Conservation (phyloP, 2,329 filamentous ascomycete genomes). For the Cytospora mali region DNA sequence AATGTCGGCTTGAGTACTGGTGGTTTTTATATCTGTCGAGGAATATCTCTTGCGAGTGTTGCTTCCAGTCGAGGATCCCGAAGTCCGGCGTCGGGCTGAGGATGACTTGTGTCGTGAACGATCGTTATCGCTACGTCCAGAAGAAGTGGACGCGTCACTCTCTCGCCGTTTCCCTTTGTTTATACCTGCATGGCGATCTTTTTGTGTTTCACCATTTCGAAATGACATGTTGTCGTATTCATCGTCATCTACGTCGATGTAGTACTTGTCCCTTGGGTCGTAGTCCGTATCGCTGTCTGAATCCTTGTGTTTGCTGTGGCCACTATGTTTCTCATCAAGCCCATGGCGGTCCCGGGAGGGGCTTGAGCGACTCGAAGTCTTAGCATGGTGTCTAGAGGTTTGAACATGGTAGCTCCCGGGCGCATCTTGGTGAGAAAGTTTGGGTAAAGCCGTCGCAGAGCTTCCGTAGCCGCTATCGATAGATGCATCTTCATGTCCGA, state of each 20-base stretch:
- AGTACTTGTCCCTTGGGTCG: slow-evolving; percentile 26
- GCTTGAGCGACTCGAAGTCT: slow-evolving; percentile 3
- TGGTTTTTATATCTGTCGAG: not conserved
- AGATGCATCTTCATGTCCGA: slow-evolving; percentile 11
- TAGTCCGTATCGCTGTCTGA: slow-evolving; percentile 23
- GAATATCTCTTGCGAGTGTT: not conserved
- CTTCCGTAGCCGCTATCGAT: slow-evolving; percentile 26
- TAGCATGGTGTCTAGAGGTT: slow-evolving; percentile 4
- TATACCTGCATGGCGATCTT: not conserved
- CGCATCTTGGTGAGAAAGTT: not conserved
- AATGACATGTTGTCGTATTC: slow-evolving; percentile 20
- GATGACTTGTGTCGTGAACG: slow-evolving; percentile 2
- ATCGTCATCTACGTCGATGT: slow-evolving; percentile 20
- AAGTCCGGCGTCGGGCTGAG: not conserved
- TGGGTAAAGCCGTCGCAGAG: slow-evolving; percentile 21
- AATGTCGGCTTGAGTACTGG: slow-evolving; percentile 1
- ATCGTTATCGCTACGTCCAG: not conserved
- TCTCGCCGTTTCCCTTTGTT: not conserved
- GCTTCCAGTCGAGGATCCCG: not conserved
- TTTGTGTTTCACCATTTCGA: not conserved
- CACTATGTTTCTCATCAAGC: not conserved
- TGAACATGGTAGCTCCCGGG: not conserved
- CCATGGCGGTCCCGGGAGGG: not conserved
- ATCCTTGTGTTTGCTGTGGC: not conserved
- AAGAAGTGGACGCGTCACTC: not conserved